phyloP scores from a whole-genome alignment of 2,329 filamentous ascomycete species.

The Harringtonia aguacate region DNA sequence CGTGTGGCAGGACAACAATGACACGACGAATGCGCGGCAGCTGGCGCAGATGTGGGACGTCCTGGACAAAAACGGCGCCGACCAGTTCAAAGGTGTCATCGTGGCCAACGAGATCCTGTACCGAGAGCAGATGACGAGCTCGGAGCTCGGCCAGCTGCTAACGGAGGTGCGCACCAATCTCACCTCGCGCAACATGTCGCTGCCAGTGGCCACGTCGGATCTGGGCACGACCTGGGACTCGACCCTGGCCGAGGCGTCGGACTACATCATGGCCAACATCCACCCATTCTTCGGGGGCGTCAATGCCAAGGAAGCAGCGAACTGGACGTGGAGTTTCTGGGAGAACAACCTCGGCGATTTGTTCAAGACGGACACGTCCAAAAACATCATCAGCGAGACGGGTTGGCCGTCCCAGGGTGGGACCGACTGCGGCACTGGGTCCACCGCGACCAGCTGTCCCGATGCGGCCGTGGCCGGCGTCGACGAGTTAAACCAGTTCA shows the following conservation, averaged over 20 bases:
- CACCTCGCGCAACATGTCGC: constrained; percentile 49
- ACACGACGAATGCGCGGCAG: constrained; percentile 75
- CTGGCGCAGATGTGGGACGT: constrained; percentile 76
- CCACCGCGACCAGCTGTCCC: constrained; percentile 39
- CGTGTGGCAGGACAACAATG: constrained; percentile 81
- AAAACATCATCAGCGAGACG: constrained; percentile 80
- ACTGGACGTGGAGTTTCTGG: constrained; percentile 83
- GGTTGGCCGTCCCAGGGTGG: constrained; percentile 85
- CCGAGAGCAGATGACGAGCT: constrained; percentile 60
- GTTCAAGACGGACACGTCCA: constrained; percentile 49
- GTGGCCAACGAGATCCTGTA: constrained; percentile 72
- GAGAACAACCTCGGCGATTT: constrained; percentile 53
- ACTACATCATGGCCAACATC: constrained; percentile 92
- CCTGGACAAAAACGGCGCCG: constrained; percentile 54
- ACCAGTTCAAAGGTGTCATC: constrained; percentile 73
- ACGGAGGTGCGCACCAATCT: constrained; percentile 62
- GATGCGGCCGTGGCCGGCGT: constrained; percentile 68
- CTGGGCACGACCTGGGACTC: constrained; percentile 79
- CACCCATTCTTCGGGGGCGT: constrained; percentile 92
- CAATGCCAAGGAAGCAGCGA: constrained; percentile 53
- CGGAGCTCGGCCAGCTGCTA: constrained; percentile 54
- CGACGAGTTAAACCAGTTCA: constrained; percentile 72
- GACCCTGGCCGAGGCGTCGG: constrained; percentile 57
- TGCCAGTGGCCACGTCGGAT: constrained; percentile 81
- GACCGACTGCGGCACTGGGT: constrained; percentile 56